Base-by-base conservation (phyloP, 805 yeast species). In the Komagataella pseudopastoris region DNA sequence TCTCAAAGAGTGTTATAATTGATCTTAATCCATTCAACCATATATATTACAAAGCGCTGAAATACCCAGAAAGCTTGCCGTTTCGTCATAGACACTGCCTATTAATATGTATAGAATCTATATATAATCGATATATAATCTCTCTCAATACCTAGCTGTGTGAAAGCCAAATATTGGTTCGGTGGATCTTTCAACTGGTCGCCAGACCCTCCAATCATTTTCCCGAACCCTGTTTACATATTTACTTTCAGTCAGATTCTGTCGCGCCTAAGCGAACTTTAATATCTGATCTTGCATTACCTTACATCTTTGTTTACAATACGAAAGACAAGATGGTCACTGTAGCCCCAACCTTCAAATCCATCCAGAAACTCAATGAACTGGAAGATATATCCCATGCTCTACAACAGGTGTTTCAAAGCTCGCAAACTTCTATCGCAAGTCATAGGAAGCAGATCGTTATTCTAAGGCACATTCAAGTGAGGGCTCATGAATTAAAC, bases 371-470 rank as follows among this genome's bases (percentile, higher is more conserved):
- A n/a, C 46, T 63, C n/a, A 45, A 59, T 3, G 60, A 60, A 44
- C 64, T 63, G 0, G 69, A 66, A 24, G 73, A 70, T 52, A 64
- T 78, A 23, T 68, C 69, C 44, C 51, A 54, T 8, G 78, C 85
- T 3, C 68, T 83, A 58, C 80, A 85, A 1, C 80, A 76, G 52
- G 80, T 82, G 3, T 89, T 89, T 60, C 91, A 85, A 60, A 91
- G 83, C 52, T 86, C 93, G 0, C 97, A 89, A 60, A 56, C 67
- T 20, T 74, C 87, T 1, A 72, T 82, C 36, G 83, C 90, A 0
- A 83, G 90, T 1, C 96, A 89, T 63, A 71, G 86, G 48, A 85
- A 85, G 60, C 81, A 86, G 53, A 78, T 83, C 6, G 77, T 80
- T 7, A 74, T 85, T 5, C 61, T 89, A 60, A 76, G 75, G 59